Percentiles rank a stretch among this genome's conserved stretches.
Evolutionary conservation across 805 yeast genomes (phyloP).

Genomic region (Sugiyamaella lignohabitans): DNA sequence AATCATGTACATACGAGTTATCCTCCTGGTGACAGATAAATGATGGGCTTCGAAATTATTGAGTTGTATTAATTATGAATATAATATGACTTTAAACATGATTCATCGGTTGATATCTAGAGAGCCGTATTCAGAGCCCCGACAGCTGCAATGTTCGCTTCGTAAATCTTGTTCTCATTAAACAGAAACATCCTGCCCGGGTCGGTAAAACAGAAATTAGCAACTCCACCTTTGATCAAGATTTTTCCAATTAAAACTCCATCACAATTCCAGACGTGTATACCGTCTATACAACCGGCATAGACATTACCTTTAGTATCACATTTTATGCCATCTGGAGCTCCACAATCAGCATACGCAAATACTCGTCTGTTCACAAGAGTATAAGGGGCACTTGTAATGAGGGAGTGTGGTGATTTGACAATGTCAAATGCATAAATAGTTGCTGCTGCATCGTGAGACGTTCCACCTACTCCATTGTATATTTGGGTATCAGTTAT

Average conservation of each 20-base stretch:
- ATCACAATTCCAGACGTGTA: slow-evolving; percentile 26
- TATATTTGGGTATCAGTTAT: slow-evolving; percentile 40
- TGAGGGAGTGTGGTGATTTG: neutral
- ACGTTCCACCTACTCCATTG: slow-evolving; percentile 14
- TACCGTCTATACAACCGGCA: slow-evolving; percentile 27
- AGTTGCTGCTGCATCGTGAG: slow-evolving; percentile 16
- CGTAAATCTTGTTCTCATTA: slow-evolving; percentile 22
- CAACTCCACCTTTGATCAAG: slow-evolving; percentile 23
- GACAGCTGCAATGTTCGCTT: slow-evolving; percentile 16
- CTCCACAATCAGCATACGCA: slow-evolving; percentile 25
- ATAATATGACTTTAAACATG: no score
- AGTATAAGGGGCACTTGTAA: slow-evolving; percentile 12
- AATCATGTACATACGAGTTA: no score
- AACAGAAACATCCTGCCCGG: slow-evolving; percentile 22
- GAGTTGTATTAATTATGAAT: no score
- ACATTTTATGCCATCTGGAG: slow-evolving; percentile 28
- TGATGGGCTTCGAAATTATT: no score
- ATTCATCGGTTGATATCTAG: no score
- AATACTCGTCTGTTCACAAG: slow-evolving; percentile 24
- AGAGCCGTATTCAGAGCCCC: slow-evolving; percentile 18
- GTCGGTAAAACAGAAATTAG: slow-evolving; percentile 27
- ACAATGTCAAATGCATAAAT: slow-evolving; percentile 27
- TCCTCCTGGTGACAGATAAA: no score
- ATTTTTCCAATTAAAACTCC: slow-evolving; percentile 26
- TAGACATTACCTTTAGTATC: slow-evolving; percentile 26